A percentile compares a stretch with the other conserved stretches of the same genome.
phyloP scores from a whole-genome alignment of 2,329 filamentous ascomycete genomes.

The Colletotrichum sp. region DNA sequence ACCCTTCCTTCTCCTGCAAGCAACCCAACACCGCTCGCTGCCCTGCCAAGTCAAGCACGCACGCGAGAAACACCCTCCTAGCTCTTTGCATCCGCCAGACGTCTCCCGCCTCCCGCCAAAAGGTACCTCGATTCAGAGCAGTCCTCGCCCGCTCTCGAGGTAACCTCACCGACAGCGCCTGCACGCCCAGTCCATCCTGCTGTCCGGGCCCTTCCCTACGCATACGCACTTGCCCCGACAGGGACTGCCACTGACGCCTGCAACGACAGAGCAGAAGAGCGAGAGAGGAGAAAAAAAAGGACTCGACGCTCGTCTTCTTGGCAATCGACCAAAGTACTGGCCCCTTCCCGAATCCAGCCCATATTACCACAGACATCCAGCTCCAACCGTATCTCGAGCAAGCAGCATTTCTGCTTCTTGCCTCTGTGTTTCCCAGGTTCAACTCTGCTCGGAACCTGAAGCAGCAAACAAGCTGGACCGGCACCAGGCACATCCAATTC shows the following conservation, averaged over 20 bases:
- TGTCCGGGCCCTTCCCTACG: conserved; percentile 1
- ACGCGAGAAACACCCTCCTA: background rate
- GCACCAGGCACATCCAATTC: background rate
- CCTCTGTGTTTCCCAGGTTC: background rate
- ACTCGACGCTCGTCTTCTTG: conserved; percentile 3
- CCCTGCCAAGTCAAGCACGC: background rate
- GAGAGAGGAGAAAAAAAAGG: background rate
- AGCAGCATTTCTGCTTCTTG: background rate
- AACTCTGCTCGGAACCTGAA: background rate
- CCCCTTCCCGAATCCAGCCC: conserved; percentile 9
- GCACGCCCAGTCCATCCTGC: background rate
- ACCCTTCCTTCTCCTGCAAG: background rate
- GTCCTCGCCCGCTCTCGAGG: background rate
- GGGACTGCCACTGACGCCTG: conserved; percentile 4
- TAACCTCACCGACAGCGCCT: background rate
- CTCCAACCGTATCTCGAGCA: background rate
- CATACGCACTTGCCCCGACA: conserved; percentile 2
- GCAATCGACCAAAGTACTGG: conserved; percentile 6
- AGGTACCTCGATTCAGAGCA: background rate
- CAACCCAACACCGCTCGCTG: background rate
- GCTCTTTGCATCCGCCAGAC: background rate
- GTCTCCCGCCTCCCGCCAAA: background rate
- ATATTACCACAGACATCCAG: background rate
- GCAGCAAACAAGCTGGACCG: background rate
- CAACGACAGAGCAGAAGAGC: background rate